Evolutionary conservation across 805 yeast species (phyloP).

Genomic region (Zygoascus tannicola): DNA sequence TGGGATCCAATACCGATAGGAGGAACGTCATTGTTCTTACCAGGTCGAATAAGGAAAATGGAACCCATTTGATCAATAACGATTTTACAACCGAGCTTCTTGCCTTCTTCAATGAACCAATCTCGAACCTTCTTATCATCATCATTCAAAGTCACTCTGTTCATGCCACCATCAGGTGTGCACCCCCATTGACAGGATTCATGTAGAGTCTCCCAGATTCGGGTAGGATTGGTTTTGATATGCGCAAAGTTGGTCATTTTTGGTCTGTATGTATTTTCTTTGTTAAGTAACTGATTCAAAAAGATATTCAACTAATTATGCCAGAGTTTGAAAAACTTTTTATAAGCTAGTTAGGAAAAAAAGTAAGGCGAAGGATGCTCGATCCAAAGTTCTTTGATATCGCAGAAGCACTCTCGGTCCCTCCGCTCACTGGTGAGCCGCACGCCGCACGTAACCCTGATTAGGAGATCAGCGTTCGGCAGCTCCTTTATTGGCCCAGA

Average conservation of each 20-base stretch:
- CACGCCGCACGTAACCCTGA: too few relatives aligned
- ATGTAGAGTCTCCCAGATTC: slow-evolving; percentile 52
- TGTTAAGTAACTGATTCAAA: too few relatives aligned
- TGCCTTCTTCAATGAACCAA: slow-evolving; percentile 51
- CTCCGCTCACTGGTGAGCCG: too few relatives aligned
- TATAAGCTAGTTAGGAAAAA: too few relatives aligned
- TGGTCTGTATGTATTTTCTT: too few relatives aligned
- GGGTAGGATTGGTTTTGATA: slow-evolving; percentile 27
- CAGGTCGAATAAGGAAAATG: slow-evolving; percentile 58
- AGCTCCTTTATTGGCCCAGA: too few relatives aligned
- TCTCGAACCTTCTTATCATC: slow-evolving; percentile 55
- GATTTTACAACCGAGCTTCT: slow-evolving; percentile 45
- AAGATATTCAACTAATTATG: too few relatives aligned
- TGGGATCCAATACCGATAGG: slow-evolving; percentile 69
- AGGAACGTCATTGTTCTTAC: slow-evolving; percentile 35
- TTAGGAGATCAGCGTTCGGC: too few relatives aligned
- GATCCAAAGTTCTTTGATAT: too few relatives aligned
- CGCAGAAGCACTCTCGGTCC: too few relatives aligned
- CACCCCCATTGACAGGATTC: slow-evolving; percentile 57
- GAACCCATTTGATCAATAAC: slow-evolving; percentile 59
- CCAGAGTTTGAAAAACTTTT: too few relatives aligned
- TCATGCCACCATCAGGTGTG: slow-evolving; percentile 55
- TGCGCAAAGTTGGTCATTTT: slow-evolving; percentile 3
- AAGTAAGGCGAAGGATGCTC: too few relatives aligned
- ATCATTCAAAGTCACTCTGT: slow-evolving; percentile 54